Base-by-base conservation (phyloP, 768 basidiomycete genomes). In the Russula compacta region DNA sequence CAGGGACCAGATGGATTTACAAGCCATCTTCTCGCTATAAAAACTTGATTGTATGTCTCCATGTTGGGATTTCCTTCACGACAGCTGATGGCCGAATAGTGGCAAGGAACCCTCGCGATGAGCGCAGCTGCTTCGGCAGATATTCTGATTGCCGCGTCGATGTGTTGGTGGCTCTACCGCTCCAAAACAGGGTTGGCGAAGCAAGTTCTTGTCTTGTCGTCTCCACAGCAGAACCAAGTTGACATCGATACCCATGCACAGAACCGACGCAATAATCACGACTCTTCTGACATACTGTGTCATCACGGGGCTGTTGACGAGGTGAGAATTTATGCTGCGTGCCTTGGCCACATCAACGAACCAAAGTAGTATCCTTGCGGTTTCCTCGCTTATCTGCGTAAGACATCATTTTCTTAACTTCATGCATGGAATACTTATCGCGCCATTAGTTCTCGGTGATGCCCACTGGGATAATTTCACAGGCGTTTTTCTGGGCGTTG, bases 401-500 rank as follows among this genome's bases (percentile, higher is more conserved):
- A 49, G 64, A 29, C 1, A 19, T 42, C 14, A 1, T 6, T 6
- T 33, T 21, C 33, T n/a, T 15, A 2, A 24, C 51, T 24, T 43
- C 42, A 32, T 21, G 35, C 12, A 29, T 17, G 42, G 1, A 11
- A 24, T 43, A 17, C 29, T 56, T 24, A 15, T 36, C 2, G 17
- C 19, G 15, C 21, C 6, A 19, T 29, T 47, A 68, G 69, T 67
- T 67, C 47, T 43, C 53, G 7, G 57, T 60, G 0, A 76, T 77
- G 76, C 79, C 78, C 12, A 3, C 24, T 29, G 24, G 14, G 15
- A 78, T 77, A 66, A 64, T 79, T 7, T 80, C 78, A 75, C 65
- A 79, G 51, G 78, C 76, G 11, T 78, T 80, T 64, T 79, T 81
- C 68, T 82, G 79, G 79, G 64, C 78, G 24, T 69, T 78, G 49